phyloP scores from a whole-genome alignment of 148 eudicot species.

The Vaccinium vitisidaea region DNA sequence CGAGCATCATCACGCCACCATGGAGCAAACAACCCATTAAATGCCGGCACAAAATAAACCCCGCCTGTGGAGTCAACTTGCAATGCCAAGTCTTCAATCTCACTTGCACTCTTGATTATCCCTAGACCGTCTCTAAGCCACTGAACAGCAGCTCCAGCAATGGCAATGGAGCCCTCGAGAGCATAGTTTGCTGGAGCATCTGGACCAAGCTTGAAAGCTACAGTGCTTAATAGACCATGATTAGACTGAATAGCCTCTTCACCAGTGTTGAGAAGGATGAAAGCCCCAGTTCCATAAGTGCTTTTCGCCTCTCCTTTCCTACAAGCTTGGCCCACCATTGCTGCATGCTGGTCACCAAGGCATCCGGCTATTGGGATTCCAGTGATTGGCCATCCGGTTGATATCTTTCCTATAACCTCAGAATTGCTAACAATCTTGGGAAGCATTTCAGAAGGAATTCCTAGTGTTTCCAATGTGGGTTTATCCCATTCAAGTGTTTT shows the following conservation, averaged over 20 bases:
- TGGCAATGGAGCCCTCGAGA: conserved; percentile 96
- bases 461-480: conserved; percentile 55
- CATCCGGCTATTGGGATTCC: conserved; percentile 96
- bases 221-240: conserved; percentile 79
- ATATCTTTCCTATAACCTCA: conserved; percentile 66
- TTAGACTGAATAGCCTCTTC: conserved; percentile 59
- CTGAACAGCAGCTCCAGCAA: conserved; percentile 99
- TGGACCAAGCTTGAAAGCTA: conserved; percentile 91
- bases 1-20: conserved; percentile 99
- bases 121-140: conserved; percentile 98
- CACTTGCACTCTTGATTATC: conserved; percentile 65
- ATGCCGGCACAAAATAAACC: conserved; percentile 96
- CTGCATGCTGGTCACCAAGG: conserved; percentile 97
- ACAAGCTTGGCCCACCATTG: conserved; percentile 97
- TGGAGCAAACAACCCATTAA: conserved; percentile 97
- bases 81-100: conserved; percentile 86
- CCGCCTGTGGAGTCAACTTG: conserved; percentile 86
- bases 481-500: conserved; percentile 83
- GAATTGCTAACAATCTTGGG: conserved; percentile 89
- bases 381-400: conserved; percentile 76
- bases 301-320: conserved; percentile 91
- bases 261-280: conserved; percentile 90
- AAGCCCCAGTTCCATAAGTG: conserved; percentile 98
- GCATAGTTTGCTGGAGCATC: conserved; percentile 82
- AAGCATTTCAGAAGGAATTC: conserved; percentile 53